Conservation (phyloP, 805 yeast species). For the Lachancea quebecensis region DNA sequence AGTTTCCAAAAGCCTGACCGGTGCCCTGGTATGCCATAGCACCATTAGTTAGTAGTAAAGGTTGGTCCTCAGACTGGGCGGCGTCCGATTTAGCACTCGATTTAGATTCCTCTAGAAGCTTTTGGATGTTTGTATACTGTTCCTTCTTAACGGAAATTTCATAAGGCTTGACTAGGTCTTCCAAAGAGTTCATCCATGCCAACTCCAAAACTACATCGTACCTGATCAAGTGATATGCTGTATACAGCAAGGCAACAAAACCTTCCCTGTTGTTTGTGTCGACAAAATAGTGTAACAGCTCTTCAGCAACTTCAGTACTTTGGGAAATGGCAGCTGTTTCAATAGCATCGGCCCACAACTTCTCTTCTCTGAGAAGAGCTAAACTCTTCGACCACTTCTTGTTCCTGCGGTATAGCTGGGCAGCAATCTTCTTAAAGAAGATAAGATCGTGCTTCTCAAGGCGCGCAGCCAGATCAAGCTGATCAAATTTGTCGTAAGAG, state of each 20-base stretch:
- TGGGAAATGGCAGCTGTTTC: constrained; percentile 83
- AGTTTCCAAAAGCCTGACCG: constrained; percentile 65
- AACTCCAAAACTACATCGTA: constrained; percentile 83
- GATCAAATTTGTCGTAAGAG: constrained; percentile 84
- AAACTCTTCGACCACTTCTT: constrained; percentile 90
- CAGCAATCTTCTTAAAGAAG: constrained; percentile 95
- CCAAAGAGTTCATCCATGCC: constrained; percentile 83
- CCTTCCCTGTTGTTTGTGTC: constrained; percentile 96
- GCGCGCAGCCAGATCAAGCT: constrained; percentile 84
- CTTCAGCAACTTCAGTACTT: constrained; percentile 78
- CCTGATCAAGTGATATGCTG: constrained; percentile 73
- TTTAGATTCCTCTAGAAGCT: constrained; percentile 58
- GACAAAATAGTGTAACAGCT: constrained; percentile 81
- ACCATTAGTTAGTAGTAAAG: constrained; percentile 80
- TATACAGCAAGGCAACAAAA: constrained; percentile 79
- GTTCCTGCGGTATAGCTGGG: constrained; percentile 85
- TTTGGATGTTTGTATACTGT: constrained; percentile 58
- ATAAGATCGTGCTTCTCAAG: constrained; percentile 85
- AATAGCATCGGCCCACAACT: constrained; percentile 90
- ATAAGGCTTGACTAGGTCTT: constrained; percentile 86
- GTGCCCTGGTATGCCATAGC: constrained; percentile 65
- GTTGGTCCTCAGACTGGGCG: constrained; percentile 50
- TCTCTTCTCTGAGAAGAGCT: constrained; percentile 81
- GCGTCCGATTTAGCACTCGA: constrained; percentile 44
- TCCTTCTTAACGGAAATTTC: constrained; percentile 79